Conservation (phyloP, 495 filamentous ascomycete species). For the Lindgomyces ingoldianus region DNA sequence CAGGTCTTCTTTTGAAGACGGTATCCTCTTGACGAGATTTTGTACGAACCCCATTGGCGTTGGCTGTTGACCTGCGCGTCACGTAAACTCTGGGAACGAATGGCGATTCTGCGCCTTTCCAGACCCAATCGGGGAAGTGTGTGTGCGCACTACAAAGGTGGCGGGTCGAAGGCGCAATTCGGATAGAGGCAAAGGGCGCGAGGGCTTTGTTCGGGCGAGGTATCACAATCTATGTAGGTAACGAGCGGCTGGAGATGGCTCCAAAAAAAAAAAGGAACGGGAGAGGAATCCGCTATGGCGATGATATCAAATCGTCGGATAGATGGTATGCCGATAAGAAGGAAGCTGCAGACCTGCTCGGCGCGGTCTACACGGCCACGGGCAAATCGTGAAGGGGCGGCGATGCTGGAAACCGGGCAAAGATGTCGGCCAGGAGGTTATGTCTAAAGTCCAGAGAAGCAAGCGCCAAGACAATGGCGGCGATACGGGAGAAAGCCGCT, state of each 20-base stretch:
- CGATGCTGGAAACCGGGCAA: not conserved
- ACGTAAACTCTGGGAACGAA: constrained; percentile 6
- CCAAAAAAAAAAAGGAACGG: constrained; percentile 8
- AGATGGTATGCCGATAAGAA: not conserved
- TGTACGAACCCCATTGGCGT: constrained; percentile 62
- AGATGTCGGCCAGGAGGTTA: not conserved
- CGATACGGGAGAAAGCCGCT: not conserved
- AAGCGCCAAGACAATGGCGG: constrained; percentile 2
- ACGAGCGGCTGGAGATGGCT: constrained; percentile 39
- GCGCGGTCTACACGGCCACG: not conserved
- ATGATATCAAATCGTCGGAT: not conserved
- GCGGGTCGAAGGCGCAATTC: not conserved
- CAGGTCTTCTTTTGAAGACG: constrained; percentile 56
- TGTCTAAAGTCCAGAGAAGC: not conserved
- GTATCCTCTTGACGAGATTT: constrained; percentile 64
- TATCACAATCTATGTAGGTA: constrained; percentile 29
- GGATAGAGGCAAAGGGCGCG: not conserved
- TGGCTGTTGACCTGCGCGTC: constrained; percentile 11
- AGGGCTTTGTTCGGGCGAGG: not conserved
- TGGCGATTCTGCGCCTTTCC: constrained; percentile 5
- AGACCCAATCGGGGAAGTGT: not conserved
- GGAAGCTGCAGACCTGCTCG: not conserved
- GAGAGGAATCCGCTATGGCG: not conserved
- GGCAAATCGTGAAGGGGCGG: not conserved
- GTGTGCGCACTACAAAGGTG: not conserved